Base-by-base conservation (phyloP, 768 basidiomycete genomes). In the Psilocybe azurescens region DNA sequence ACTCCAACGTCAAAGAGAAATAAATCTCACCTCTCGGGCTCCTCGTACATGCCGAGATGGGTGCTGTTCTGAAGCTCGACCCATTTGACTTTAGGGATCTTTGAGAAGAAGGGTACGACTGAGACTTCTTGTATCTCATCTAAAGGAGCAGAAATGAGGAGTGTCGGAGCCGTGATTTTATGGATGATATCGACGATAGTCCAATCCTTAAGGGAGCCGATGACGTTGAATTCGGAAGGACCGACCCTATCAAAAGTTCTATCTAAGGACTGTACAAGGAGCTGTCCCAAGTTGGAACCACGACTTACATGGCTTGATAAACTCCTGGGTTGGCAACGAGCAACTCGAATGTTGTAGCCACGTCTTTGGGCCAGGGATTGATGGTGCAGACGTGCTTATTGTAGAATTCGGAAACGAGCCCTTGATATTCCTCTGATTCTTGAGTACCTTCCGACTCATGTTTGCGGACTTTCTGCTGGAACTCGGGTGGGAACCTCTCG, bases 341-440 rank as follows among this genome's bases (percentile, higher is more conserved):
- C 0, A 64, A 53, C 16, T 60, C 60, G 20, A 78, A 74, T 0
- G 75, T 72, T 2, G 63, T 49, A 4, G 53, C 5, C 0, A 80
- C 51, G 1, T 75, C 76, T 18, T 77, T 62, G 0, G 81, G 81
- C 72, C 73, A 74, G 0, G 74, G 76, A 8, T 63, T 46, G 11
- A 76, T 10, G 16, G 69, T 68, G 60, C 77, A 81, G 1, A 74
- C 66, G 50, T 82, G 75, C 41, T 75, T 75, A 2, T 64, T 64
- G 39, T 73, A 70, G 63, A 79, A 77, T 7, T 63, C 28, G 13
- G 64, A 56, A 56, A 73, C 59, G 32, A 66, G 75, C 1, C 66
- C 67, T 49, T 73, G 68, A 59, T 81, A 81, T 59, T 79, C 78
- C 13, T 65, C 32, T 3, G 67, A 65, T 2, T 62, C 58, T 2